Evolutionary conservation across 1,139 yeast species (phyloP).

Genomic region (Saccharomycopsis hybrid): DNA sequence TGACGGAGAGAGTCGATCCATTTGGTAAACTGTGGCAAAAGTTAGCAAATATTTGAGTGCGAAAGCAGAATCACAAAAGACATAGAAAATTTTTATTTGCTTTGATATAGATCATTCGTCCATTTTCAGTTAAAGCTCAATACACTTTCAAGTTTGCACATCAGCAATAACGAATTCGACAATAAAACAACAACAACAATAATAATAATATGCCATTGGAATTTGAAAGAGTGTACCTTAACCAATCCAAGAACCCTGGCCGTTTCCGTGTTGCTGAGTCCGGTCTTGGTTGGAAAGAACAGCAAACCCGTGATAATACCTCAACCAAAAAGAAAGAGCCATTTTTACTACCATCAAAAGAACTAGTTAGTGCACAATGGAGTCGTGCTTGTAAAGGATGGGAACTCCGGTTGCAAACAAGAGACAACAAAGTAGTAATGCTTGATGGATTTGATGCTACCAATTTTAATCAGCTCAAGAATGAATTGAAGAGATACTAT

Average conservation of each 20-base stretch:
- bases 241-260: constrained; percentile 79
- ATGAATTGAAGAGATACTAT: constrained; percentile 76
- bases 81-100: too few species aligned
- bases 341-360: constrained; percentile 78
- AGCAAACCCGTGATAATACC: constrained; percentile 39
- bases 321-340: constrained; percentile 64
- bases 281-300: constrained; percentile 95
- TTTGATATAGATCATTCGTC: too few species aligned
- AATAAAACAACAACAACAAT: too few species aligned
- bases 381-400: constrained; percentile 90
- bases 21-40: too few species aligned
- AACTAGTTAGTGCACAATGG: constrained; percentile 78
- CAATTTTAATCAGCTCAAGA: constrained; percentile 75
- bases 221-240: constrained; percentile 81
- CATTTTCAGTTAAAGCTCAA: too few species aligned
- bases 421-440: constrained; percentile 77
- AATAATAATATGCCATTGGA: too few species aligned
- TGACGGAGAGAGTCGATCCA: too few species aligned
- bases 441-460: constrained; percentile 87
- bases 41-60: too few species aligned
- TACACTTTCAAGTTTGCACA: too few species aligned
- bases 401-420: constrained; percentile 83
- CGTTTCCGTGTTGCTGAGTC: constrained; percentile 91
- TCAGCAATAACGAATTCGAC: too few species aligned
- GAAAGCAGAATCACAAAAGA: too few species aligned